A percentile compares a stretch with the other conserved stretches of the same genome.
Conservation (phyloP, 768 basidiomycete genomes). For the Serpula lacrymans region DNA sequence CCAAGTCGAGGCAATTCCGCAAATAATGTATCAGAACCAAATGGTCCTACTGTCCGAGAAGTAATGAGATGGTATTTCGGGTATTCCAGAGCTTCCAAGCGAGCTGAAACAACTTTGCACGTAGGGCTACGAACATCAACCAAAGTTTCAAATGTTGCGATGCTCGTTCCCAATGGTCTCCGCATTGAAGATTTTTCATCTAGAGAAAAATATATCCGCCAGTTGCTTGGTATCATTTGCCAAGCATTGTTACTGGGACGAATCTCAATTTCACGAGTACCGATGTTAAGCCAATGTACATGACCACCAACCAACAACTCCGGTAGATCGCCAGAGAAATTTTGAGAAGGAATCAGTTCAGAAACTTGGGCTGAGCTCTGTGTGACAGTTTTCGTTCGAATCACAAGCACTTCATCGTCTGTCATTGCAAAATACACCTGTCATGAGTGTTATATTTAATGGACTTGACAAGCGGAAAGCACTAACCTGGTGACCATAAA, state of each 20-base stretch:
- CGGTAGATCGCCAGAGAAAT: slow-evolving; percentile 23
- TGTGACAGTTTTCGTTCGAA: slow-evolving; percentile 11
- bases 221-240: slow-evolving; percentile 22
- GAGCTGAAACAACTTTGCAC: slow-evolving; percentile 23
- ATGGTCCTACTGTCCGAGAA: not conserved
- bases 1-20: slow-evolving; percentile 38
- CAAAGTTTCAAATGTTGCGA: no score
- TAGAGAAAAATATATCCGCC: slow-evolving; percentile 16
- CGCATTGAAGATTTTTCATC: slow-evolving; percentile 6
- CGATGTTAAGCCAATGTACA: slow-evolving; percentile 30
- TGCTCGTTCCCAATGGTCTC: slow-evolving; percentile 1
- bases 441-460: not conserved
- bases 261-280: slow-evolving; percentile 20
- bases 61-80: slow-evolving; percentile 21
- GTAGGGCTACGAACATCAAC: slow-evolving; percentile 25
- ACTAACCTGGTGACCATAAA: slow-evolving; percentile 18
- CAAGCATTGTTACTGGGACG: slow-evolving; percentile 23
- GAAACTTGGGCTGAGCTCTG: slow-evolving; percentile 3
- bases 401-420: slow-evolving; percentile 12
- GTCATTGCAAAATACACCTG: slow-evolving; percentile 1
- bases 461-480: not conserved
- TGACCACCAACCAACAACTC: slow-evolving; percentile 15
- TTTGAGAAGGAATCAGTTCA: slow-evolving; percentile 22
- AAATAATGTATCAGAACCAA: slow-evolving; percentile 13
- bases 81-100: slow-evolving; percentile 21